These are phyloP conservation scores for Cryphonectria nitschkei DNA, from an alignment of 2,329 filamentous ascomycete species.

Conservation along the genomic window DNA sequence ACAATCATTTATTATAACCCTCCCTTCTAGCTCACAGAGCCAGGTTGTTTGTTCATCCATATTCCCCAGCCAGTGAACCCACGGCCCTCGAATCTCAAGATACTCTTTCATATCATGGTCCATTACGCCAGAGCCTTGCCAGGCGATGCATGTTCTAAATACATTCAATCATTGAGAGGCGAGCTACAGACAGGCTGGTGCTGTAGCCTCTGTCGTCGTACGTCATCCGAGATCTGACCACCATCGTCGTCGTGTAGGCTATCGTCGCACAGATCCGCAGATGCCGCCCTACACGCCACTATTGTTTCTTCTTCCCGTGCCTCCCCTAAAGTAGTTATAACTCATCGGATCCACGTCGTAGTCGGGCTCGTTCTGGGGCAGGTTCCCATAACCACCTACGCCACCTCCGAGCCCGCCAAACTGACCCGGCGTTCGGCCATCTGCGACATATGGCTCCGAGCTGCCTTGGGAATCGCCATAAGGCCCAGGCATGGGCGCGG, in stretches of 20 bases:
- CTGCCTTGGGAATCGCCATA: slow-evolving; percentile 32
- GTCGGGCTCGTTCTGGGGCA: slow-evolving; percentile 57
- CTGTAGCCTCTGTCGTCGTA: too few relatives aligned
- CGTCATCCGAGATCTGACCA: neutral
- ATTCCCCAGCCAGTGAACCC: neutral
- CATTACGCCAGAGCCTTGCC: slow-evolving; percentile 21
- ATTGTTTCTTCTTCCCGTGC: slow-evolving; percentile 23
- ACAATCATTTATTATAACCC: neutral
- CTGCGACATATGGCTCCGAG: slow-evolving; percentile 32
- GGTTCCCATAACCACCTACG: slow-evolving; percentile 61
- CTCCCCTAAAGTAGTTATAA: slow-evolving; percentile 62
- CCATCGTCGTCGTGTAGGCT: neutral
- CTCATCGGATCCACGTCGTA: slow-evolving; percentile 48
- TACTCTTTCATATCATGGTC: neutral
- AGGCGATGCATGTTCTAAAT: slow-evolving; percentile 16
- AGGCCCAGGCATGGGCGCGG: slow-evolving; percentile 28
- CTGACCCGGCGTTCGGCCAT: slow-evolving; percentile 40
- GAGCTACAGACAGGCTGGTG: neutral
- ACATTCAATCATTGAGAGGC: slow-evolving; percentile 12
- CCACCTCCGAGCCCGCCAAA: slow-evolving; percentile 61
- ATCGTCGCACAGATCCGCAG: neutral
- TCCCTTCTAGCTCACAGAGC: neutral
- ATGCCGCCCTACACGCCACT: slow-evolving; percentile 7
- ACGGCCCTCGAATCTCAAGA: neutral
- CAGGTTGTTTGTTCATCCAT: neutral